Conservation (phyloP, 163 green algal genomes). For the Scenedesmus sp. region DNA sequence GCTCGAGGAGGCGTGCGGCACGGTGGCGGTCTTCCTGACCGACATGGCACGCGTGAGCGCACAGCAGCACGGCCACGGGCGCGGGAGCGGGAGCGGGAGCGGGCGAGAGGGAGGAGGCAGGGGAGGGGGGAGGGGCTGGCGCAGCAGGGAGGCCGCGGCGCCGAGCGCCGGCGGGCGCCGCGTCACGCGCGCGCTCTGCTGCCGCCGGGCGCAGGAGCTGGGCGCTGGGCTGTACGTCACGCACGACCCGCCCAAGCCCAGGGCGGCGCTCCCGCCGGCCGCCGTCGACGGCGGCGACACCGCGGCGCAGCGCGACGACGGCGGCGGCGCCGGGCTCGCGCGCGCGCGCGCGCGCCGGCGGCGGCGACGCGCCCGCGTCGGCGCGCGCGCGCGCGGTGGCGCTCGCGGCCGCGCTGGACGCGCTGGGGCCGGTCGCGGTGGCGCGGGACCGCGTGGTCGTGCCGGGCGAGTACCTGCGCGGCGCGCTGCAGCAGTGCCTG, state of each 20-base stretch:
- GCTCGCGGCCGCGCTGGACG: conserved; percentile 35
- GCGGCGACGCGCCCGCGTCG: conserved; percentile 23
- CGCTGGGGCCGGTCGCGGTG: conserved; percentile 17
- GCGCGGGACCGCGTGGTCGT: conserved; percentile 34
- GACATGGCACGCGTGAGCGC: conserved; percentile 8
- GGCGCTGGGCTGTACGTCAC: not conserved
- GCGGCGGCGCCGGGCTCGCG: not conserved
- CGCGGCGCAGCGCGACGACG: too few species aligned
- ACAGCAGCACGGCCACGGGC: too few species aligned
- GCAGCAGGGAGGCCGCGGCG: too few species aligned
- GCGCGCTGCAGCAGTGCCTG: conserved; percentile 38
- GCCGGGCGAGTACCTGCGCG: conserved; percentile 41
- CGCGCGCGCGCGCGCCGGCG: not conserved
- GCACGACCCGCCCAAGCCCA: too few species aligned
- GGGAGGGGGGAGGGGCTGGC: too few species aligned
- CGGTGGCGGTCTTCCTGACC: conserved; percentile 20
- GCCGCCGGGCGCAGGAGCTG: conserved; percentile 21
- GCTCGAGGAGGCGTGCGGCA: conserved; percentile 38
- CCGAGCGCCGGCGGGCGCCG: too few species aligned
- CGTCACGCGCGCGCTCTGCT: not conserved
- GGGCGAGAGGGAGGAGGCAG: too few species aligned
- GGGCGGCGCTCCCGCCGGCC: too few species aligned
- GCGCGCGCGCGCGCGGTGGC: conserved; percentile 14
- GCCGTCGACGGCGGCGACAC: too few species aligned
- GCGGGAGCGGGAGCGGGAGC: too few species aligned